Percentiles rank a stretch among this genome's conserved stretches.
phyloP scores from a whole-genome alignment of 495 filamentous ascomycete genomes.

The Hyaloscypha bicolor region DNA sequence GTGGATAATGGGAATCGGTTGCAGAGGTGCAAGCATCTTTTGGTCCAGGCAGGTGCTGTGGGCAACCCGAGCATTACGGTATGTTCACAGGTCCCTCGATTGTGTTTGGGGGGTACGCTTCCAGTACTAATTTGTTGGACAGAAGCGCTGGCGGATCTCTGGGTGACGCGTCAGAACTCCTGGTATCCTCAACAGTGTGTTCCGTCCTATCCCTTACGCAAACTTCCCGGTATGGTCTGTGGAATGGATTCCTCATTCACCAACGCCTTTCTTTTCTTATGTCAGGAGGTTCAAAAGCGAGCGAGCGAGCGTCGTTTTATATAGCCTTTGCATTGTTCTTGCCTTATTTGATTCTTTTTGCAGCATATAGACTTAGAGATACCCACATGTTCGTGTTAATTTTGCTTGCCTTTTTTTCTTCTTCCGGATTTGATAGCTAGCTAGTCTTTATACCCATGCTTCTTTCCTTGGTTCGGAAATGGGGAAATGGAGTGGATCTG shows the following conservation, averaged over 20 bases:
- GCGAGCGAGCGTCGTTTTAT: background rate
- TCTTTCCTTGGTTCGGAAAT: background rate
- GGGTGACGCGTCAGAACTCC: no score
- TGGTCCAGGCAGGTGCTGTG: background rate
- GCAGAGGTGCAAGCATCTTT: constrained; percentile 4
- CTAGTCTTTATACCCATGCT: background rate
- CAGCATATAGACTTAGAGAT: background rate
- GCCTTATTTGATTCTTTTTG: background rate
- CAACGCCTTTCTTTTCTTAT: background rate
- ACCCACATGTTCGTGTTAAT: background rate
- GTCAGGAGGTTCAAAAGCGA: background rate
- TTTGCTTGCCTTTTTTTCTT: background rate
- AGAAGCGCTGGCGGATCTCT: no score
- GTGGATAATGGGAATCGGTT: background rate
- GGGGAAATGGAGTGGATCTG: background rate
- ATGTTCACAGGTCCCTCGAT: no score
- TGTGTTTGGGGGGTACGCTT: no score
- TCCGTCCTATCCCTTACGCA: no score
- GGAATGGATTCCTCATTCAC: background rate
- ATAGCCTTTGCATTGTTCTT: background rate
- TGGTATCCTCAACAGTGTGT: no score
- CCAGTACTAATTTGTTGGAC: no score
- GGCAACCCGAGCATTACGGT: background rate
- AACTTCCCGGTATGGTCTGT: background rate
- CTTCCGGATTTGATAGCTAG: background rate